phyloP scores from a whole-genome alignment of 139 green algal species.

The Chlamydomonas schloesseri region DNA sequence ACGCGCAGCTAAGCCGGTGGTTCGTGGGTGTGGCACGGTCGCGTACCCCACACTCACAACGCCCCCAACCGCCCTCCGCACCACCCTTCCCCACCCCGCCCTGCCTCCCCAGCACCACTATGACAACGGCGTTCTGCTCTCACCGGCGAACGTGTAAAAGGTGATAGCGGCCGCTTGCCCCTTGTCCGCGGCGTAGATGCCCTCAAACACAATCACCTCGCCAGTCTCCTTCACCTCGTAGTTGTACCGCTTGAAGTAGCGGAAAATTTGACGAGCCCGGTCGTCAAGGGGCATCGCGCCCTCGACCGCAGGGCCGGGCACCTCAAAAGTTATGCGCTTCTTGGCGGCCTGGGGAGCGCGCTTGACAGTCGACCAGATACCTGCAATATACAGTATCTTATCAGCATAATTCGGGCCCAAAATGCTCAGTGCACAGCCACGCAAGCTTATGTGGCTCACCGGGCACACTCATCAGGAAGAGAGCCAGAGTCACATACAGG shows the following conservation, averaged over 20 bases:
- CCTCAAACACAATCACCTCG: conserved; percentile 92
- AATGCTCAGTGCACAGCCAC: background rate
- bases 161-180: conserved; percentile 87
- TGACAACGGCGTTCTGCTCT: too few species aligned
- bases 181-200: conserved; percentile 80
- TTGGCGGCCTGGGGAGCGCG: conserved; percentile 84
- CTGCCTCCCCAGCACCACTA: too few species aligned
- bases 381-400: conserved; percentile 43
- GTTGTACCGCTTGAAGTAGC: conserved; percentile 90
- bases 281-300: conserved; percentile 74
- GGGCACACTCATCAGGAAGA: conserved; percentile 83
- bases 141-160: conserved; percentile 88
- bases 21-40: too few species aligned
- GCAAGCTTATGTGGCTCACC: conserved; percentile 10
- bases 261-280: conserved; percentile 77
- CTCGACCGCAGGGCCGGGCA: conserved; percentile 70
- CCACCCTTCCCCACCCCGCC: too few species aligned
- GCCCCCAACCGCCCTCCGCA: too few species aligned
- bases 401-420: background rate
- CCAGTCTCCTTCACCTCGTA: conserved; percentile 86
- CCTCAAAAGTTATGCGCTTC: conserved; percentile 84
- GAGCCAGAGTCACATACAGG: conserved; percentile 88
- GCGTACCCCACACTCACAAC: too few species aligned
- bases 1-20: too few species aligned
- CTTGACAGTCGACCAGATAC: conserved; percentile 94